phyloP scores from a whole-genome alignment of 805 yeast species.

The Kodamaea restingae region DNA sequence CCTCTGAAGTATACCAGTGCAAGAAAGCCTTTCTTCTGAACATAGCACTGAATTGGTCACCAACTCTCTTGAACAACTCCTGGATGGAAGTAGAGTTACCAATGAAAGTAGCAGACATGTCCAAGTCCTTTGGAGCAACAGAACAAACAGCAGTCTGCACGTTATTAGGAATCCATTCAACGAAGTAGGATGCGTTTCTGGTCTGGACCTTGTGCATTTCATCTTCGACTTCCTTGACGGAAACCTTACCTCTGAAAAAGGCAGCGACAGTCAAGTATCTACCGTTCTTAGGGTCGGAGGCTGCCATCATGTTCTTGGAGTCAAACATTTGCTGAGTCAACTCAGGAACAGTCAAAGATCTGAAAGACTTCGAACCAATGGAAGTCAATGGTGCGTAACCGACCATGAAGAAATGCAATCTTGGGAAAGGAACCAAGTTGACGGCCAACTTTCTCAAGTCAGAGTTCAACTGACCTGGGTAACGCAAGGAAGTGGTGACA shows the following conservation, averaged over 20 bases:
- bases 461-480: constrained; percentile 92
- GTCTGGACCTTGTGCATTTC: constrained; percentile 83
- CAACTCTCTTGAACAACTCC: constrained; percentile 84
- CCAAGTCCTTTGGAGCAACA: constrained; percentile 80
- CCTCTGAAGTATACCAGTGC: constrained; percentile 94
- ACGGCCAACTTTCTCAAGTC: constrained; percentile 92
- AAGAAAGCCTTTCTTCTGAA: constrained; percentile 91
- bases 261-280: constrained; percentile 91
- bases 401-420: constrained; percentile 92
- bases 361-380: constrained; percentile 73
- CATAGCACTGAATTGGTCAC: constrained; percentile 88
- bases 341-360: constrained; percentile 84
- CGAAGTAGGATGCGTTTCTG: constrained; percentile 77
- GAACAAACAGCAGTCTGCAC: constrained; percentile 93
- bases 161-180: constrained; percentile 95
- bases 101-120: constrained; percentile 88
- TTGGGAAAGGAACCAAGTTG: constrained; percentile 90
- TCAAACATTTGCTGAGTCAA: constrained; percentile 92
- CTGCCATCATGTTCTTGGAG: constrained; percentile 93
- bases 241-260: constrained; percentile 89
- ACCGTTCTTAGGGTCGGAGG: constrained; percentile 86
- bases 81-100: constrained; percentile 93
- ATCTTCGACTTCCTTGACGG: constrained; percentile 91
- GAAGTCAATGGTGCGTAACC: constrained; percentile 92
- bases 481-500: constrained; percentile 88